A percentile compares a stretch with the other conserved stretches of the same genome.
Evolutionary conservation across 495 filamentous ascomycete species (phyloP).

Genomic region (Penicillium mononematosum): DNA sequence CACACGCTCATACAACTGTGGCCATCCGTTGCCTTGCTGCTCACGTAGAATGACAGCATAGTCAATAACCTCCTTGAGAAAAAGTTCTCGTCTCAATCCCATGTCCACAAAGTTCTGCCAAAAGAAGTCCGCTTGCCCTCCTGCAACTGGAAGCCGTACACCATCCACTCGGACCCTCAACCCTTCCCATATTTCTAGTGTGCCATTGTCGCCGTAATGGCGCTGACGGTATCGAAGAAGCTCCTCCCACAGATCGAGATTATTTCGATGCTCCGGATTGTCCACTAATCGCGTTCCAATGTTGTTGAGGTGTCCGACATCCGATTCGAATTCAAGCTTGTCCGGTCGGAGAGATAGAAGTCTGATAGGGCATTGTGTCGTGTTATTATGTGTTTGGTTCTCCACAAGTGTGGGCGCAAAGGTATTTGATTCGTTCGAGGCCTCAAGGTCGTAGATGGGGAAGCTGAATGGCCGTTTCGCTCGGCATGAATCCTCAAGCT

Average conservation of each 20-base stretch:
- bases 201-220: slow-evolving; percentile 58
- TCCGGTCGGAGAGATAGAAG: slow-evolving; percentile 31
- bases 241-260: slow-evolving; percentile 64
- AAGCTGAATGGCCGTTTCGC: slow-evolving; percentile 29
- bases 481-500: slow-evolving; percentile 6
- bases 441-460: slow-evolving; percentile 32
- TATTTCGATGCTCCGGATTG: slow-evolving; percentile 40
- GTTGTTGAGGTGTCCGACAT: slow-evolving; percentile 44
- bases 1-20: slow-evolving; percentile 47
- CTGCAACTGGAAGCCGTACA: slow-evolving; percentile 46
- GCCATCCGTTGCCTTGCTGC: slow-evolving; percentile 43
- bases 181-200: slow-evolving; percentile 60
- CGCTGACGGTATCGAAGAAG: slow-evolving; percentile 61
- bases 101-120: slow-evolving; percentile 57
- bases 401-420: not conserved
- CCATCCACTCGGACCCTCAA: slow-evolving; percentile 48
- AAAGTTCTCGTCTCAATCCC: slow-evolving; percentile 43
- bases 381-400: not conserved
- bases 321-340: slow-evolving; percentile 51
- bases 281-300: slow-evolving; percentile 54
- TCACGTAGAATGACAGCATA: slow-evolving; percentile 57
- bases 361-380: slow-evolving; percentile 6
- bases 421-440: slow-evolving; percentile 4
- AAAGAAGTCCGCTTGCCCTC: slow-evolving; percentile 49
- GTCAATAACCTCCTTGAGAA: slow-evolving; percentile 50